These are phyloP conservation scores for Periconia sp. DNA, from an alignment of 2,329 filamentous ascomycete genomes.

Conservation along the genomic window DNA sequence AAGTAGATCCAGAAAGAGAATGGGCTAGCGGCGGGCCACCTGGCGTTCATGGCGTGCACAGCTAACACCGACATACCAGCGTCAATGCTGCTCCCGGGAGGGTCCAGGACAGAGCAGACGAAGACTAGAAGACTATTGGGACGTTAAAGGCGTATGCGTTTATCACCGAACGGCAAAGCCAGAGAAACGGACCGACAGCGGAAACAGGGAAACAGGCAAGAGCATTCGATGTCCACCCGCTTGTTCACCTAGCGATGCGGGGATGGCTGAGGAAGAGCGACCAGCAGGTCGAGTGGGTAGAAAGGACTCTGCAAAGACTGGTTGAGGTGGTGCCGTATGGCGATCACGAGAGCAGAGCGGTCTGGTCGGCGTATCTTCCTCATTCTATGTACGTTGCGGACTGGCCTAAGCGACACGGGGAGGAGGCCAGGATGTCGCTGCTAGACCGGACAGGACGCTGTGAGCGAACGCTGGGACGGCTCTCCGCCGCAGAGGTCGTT, in stretches of 20 bases:
- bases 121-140: conserved; percentile 37
- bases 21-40: conserved; percentile 42
- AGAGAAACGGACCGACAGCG: conserved; percentile 1
- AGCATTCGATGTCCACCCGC: conserved; percentile 12
- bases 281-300: neutral
- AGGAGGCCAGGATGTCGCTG: too few relatives aligned
- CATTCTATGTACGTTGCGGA: too few relatives aligned
- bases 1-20: conserved; percentile 33
- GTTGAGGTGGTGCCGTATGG: too few relatives aligned
- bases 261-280: conserved; percentile 8
- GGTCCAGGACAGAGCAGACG: conserved; percentile 15
- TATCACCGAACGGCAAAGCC: conserved; percentile 4
- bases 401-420: neutral
- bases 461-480: neutral
- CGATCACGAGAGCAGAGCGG: too few relatives aligned
- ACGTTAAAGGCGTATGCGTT: conserved; percentile 16
- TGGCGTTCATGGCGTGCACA: conserved; percentile 44
- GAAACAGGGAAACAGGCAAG: conserved; percentile 19
- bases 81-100: conserved; percentile 30
- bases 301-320: neutral
- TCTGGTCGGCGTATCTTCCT: too few relatives aligned
- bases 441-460: neutral
- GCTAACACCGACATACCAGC: conserved; percentile 32
- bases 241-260: conserved; percentile 15
- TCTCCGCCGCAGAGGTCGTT: too few relatives aligned